phyloP scores from a whole-genome alignment of 768 basidiomycete species.

The Crucibulum laeve region DNA sequence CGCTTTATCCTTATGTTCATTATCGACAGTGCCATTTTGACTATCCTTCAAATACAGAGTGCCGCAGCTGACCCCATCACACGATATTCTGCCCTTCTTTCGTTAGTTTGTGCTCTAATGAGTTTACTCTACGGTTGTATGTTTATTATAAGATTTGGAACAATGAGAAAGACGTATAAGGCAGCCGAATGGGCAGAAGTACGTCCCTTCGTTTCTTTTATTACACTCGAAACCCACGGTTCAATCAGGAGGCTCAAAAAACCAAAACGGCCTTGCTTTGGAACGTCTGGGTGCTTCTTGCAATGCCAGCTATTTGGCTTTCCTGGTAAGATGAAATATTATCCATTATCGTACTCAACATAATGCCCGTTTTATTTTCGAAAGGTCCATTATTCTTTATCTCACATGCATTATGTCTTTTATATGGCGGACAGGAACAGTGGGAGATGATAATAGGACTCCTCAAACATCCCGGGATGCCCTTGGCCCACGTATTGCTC shows the following conservation, averaged over 20 bases:
- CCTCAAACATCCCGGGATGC: not conserved
- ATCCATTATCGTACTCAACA: not conserved
- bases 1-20: too few relatives aligned
- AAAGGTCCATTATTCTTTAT: conserved; percentile 8
- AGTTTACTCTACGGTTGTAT: conserved; percentile 57
- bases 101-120: conserved; percentile 52
- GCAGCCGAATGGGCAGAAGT: conserved; percentile 62
- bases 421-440: conserved; percentile 6
- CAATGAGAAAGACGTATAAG: conserved; percentile 58
- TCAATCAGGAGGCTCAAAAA: not conserved
- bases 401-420: conserved; percentile 6
- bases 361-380: conserved; percentile 2
- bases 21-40: not conserved
- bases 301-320: conserved; percentile 3
- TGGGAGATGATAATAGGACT: not conserved
- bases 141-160: conserved; percentile 55
- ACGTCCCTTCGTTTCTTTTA: conserved; percentile 1
- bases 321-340: not conserved
- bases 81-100: conserved; percentile 48
- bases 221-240: not conserved
- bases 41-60: not conserved
- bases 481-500: not conserved
- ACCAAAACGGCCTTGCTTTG: not conserved
- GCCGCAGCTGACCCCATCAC: conserved; percentile 41
- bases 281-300: conserved; percentile 3